These are phyloP conservation scores for Talaromyces nanjingensis DNA, from an alignment of 495 filamentous ascomycete genomes.

Conservation along the genomic window DNA sequence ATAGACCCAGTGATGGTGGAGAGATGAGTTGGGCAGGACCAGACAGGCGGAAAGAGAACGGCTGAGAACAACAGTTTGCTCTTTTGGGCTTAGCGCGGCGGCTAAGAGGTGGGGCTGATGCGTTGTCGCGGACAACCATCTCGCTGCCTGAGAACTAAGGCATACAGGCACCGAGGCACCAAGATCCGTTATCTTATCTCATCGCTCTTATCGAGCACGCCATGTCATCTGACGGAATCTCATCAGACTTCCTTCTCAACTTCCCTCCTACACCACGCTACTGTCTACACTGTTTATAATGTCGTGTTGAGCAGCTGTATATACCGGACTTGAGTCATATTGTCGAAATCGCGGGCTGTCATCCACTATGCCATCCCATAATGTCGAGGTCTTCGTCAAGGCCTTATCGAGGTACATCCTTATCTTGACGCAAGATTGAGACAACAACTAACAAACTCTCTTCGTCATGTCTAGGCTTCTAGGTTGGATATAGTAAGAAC, in stretches of 20 bases:
- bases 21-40: constrained; percentile 5
- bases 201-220: neutral
- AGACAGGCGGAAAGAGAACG: constrained; percentile 9
- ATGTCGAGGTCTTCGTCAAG: constrained; percentile 28
- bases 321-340: neutral
- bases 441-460: neutral
- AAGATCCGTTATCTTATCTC: neutral
- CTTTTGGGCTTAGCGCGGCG: constrained; percentile 31
- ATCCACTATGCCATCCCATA: constrained; percentile 20
- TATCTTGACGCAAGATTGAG: neutral
- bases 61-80: constrained; percentile 32
- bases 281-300: neutral
- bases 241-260: neutral
- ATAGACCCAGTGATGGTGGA: constrained; percentile 1
- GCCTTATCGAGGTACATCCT: constrained; percentile 24
- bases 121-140: constrained; percentile 39
- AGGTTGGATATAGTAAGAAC: constrained; percentile 28
- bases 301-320: neutral
- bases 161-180: neutral
- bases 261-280: neutral
- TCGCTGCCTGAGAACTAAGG: neutral
- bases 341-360: neutral
- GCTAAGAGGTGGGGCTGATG: constrained; percentile 4
- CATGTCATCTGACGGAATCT: neutral
- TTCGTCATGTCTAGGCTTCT: constrained; percentile 17